These are phyloP conservation scores for Kregervanrija fluxuum DNA, from an alignment of 805 yeast species.

Conservation along the genomic window DNA sequence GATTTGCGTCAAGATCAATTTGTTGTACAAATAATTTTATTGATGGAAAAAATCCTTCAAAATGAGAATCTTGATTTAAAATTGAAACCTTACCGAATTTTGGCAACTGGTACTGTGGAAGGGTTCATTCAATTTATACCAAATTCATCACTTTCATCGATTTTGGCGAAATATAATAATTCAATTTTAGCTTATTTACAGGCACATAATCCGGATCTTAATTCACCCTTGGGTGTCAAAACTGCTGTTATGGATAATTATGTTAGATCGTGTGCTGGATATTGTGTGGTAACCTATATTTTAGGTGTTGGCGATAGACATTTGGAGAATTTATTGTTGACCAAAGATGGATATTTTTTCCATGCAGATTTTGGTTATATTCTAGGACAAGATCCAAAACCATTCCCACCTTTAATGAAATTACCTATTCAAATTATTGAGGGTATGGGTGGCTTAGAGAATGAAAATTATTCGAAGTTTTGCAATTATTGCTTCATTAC, in stretches of 20 bases:
- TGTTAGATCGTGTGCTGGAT: slow-evolving; percentile 94
- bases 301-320: slow-evolving; percentile 98
- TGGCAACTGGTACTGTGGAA: slow-evolving; percentile 85
- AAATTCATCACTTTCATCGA: slow-evolving; percentile 79
- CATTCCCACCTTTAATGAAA: slow-evolving; percentile 98
- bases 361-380: slow-evolving; percentile 98
- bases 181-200: slow-evolving; percentile 63
- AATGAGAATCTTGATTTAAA: slow-evolving; percentile 87
- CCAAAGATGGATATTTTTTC: slow-evolving; percentile 82
- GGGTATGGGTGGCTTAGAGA: slow-evolving; percentile 92
- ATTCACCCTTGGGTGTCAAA: slow-evolving; percentile 40
- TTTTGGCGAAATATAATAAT: slow-evolving; percentile 66
- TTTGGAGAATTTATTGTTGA: slow-evolving; percentile 74
- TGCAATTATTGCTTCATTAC: slow-evolving; percentile 93
- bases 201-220: slow-evolving; percentile 52
- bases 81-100: slow-evolving; percentile 80
- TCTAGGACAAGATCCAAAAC: slow-evolving; percentile 94
- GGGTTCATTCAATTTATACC: slow-evolving; percentile 96
- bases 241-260: slow-evolving; percentile 84
- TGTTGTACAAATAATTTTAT: slow-evolving; percentile 84
- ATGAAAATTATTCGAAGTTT: slow-evolving; percentile 79
- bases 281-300: slow-evolving; percentile 90
- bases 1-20: slow-evolving; percentile 95
- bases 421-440: slow-evolving; percentile 94
- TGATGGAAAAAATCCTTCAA: slow-evolving; percentile 83